Evolutionary conservation across 73 alveolate genomes (phyloP), one percentile per base, ranked within the genome.

Genomic region (Tetrahymena elliotti): DNA sequence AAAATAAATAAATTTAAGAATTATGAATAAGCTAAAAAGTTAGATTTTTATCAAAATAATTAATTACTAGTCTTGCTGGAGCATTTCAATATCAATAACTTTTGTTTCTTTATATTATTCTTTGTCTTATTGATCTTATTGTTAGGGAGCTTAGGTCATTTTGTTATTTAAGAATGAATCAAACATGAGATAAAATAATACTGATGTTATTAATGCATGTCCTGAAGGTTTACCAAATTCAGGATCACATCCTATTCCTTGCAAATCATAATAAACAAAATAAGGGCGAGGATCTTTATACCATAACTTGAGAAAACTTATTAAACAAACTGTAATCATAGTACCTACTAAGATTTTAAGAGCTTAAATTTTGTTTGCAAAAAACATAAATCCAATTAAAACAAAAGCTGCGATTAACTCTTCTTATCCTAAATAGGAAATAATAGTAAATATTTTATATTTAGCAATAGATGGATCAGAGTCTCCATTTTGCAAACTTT

Each of bases 211-310:
- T 88, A 94, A 39, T 0, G 96, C 95, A 94, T 94, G 96, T 35
- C 96, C 96, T 37, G 96, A 94, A 5, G 96, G 96, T 52, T 94
- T 94, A 6, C 96, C 96, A 41, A 84, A 94, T 52, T 94, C 96
- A 33, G 41, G 41, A 33, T 38, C 93, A 35, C 96, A 94, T 83
- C 33, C 52, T 31, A 94, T 82, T 16, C 94, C 94, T 31, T 83
- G 34, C 37, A 94, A 84, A 37, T 94, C 93, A 84, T 31, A n/a
- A 22, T 38, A 93, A 16, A 94, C 93, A 36, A 84, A 47, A 41
- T 52, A 94, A 39, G 96, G 96, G 47, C 96, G 93, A 13, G 96
- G 93, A 11, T 94, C 47, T 83, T 84, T 94, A 52, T 94, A 94
- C 53, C 93, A 18, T 22, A 68, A 34, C 92, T 94, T 94, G 33